Evolutionary conservation across 768 basidiomycete species (phyloP), one percentile per base, ranked within the genome.

Genomic region (Botryobasidium botryosum): DNA sequence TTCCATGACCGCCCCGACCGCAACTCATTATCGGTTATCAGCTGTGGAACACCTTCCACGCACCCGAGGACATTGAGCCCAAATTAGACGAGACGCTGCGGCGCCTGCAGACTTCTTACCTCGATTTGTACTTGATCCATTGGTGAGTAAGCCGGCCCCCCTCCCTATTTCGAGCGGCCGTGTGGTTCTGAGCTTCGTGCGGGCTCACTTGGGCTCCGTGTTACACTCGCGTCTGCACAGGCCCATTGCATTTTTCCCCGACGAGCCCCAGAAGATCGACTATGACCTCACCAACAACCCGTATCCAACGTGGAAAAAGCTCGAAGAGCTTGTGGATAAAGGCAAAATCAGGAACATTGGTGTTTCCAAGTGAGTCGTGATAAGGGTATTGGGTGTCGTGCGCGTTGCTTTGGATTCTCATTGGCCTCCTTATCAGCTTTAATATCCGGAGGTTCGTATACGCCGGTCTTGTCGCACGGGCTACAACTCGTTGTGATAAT

Each of bases 261-360:
- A 39, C 12, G 12, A 23, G 20, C 12, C 37, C 20, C 12, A 2
- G 37, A 23, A 39, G 21, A 10, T 39, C 13, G 12, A 10, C 37
- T 12, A 12, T 1, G 37, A 39, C 21, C 37, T 39, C 12, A 39
- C 37, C 21, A 20, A 39, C 12, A 39, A 39, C 21, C 37, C 37
- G 13, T 39, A 23, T 20, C 13, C 37, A 10, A 39, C 37, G 10
- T 87, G 84, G 84, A 75, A 74, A 53, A 57, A 62, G 43, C 80
- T 88, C 75, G 82, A 79, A 57, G 70, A 68, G 50, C 56, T 86
- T 12, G 68, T 71, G 63, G 68, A 71, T 55, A 68, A 75, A 17
- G 70, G 78, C 27, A 84, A 85, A 60, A 63, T 83, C 55, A 77
- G 70, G 53, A 79, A 81, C 2, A 87, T 90, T 53, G 86, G 85